phyloP scores from a whole-genome alignment of 352 stramenopile genomes.

The Thalassiosira sp. region DNA sequence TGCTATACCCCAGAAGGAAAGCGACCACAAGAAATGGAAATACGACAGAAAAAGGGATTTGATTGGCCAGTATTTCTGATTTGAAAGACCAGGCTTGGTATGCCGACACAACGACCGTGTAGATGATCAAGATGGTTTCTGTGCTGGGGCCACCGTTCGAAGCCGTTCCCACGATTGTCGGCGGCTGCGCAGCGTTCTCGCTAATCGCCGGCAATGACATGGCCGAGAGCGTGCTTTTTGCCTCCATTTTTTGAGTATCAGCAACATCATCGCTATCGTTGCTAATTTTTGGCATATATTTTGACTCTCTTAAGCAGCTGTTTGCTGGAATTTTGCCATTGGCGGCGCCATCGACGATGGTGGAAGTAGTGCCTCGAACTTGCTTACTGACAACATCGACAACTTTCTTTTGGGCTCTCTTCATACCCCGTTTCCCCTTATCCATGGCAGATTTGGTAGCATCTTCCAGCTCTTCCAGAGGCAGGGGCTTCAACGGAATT shows the following conservation, averaged over 20 bases:
- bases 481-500: too few species aligned
- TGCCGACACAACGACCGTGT: not conserved
- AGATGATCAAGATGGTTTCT: not conserved
- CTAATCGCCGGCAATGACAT: not conserved
- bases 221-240: not conserved
- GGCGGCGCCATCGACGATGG: not conserved
- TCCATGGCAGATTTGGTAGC: not conserved
- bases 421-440: not conserved
- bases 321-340: too few species aligned
- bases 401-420: not conserved
- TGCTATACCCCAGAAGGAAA: constrained; percentile 7
- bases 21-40: not conserved
- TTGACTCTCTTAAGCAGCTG: not conserved
- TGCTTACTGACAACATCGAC: not conserved
- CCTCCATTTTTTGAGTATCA: too few species aligned
- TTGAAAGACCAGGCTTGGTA: not conserved
- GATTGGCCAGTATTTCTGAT: not conserved
- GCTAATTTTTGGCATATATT: not conserved
- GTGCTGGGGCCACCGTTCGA: not conserved
- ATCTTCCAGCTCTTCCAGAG: not conserved
- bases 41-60: constrained; percentile 2
- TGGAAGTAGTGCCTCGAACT: not conserved
- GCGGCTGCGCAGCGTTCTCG: not conserved
- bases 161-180: not conserved
- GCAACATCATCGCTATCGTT: not conserved